Percentiles rank a stretch among this genome's conserved stretches.
phyloP scores from a whole-genome alignment of 164 flowering plant genomes.

The Brasenia schreberi region DNA sequence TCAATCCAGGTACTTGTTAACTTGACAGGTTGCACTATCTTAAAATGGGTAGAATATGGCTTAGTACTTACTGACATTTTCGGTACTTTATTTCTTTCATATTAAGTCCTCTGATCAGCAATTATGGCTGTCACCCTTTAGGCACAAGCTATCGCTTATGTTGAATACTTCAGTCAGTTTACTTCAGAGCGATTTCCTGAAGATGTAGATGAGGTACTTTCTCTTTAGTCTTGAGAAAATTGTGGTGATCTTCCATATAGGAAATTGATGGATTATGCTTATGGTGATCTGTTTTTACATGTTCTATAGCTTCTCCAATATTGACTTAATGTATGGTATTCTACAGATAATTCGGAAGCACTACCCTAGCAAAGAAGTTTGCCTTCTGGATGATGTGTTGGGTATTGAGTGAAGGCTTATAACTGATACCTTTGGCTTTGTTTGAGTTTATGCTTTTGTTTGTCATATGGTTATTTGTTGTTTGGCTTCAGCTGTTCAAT shows the following conservation, averaged over 20 bases:
- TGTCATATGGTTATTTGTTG: neutral
- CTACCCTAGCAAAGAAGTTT: constrained; percentile 64
- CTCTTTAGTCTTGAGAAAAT: neutral
- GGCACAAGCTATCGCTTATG: constrained; percentile 90
- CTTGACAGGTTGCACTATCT: neutral
- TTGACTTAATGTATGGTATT: neutral
- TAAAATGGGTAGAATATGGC: too few species aligned
- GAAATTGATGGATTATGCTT: neutral
- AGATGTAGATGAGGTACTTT: constrained; percentile 79
- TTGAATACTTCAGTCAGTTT: constrained; percentile 86
- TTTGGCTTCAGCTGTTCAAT: constrained; percentile 1
- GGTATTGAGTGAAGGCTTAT: constrained; percentile 27
- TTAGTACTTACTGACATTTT: neutral
- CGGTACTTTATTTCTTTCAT: neutral
- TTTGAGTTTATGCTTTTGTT: neutral
- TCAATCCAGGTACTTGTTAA: neutral
- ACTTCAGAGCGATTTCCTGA: constrained; percentile 87
- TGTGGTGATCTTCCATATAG: neutral
- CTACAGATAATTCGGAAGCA: constrained; percentile 64
- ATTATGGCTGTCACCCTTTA: constrained; percentile 7
- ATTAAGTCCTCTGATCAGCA: neutral
- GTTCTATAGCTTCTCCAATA: constrained; percentile 3
- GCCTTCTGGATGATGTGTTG: constrained; percentile 87
- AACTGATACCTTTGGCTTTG: neutral
- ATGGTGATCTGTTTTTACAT: neutral